These are phyloP conservation scores for Poterioochromonas sp. DNA, from an alignment of 352 stramenopile genomes.

Conservation along the genomic window DNA sequence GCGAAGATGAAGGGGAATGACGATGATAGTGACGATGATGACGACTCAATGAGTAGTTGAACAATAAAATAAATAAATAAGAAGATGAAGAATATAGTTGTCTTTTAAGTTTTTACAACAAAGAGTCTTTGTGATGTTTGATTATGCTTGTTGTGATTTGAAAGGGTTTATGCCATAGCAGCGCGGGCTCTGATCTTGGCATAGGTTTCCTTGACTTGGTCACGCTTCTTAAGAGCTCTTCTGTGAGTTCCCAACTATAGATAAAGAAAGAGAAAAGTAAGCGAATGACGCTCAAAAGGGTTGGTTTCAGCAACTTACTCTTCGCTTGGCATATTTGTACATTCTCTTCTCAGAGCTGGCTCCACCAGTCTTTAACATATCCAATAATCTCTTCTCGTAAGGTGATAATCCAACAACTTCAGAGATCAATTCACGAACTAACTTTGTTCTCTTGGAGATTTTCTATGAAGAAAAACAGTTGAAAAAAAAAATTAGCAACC, in stretches of 20 bases:
- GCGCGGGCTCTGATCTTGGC: constrained; percentile 58
- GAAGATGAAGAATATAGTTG: too few species aligned
- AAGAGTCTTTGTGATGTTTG: not conserved
- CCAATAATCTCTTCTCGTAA: constrained; percentile 98
- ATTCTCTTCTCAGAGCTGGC: constrained; percentile 93
- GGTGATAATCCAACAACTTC: constrained; percentile 95
- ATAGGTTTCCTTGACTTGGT: constrained; percentile 80
- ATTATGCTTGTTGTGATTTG: not conserved
- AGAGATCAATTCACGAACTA: constrained; percentile 87
- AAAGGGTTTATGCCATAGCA: not conserved
- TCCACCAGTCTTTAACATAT: constrained; percentile 99
- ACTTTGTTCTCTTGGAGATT: constrained; percentile 77
- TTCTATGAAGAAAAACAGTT: constrained; percentile 38
- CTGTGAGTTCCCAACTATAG: constrained; percentile 68
- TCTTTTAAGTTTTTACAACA: not conserved
- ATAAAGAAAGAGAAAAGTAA: not conserved
- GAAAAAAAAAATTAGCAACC: constrained; percentile 16
- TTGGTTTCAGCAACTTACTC: constrained; percentile 51
- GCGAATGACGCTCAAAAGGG: not conserved
- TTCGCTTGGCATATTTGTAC: constrained; percentile 98
- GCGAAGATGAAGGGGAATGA: not conserved
- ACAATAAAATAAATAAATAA: not conserved
- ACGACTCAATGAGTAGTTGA: not conserved
- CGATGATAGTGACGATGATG: not conserved
- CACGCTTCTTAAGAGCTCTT: constrained; percentile 72